Evolutionary conservation across 768 basidiomycete genomes (phyloP), one percentile per base, ranked within the genome.

Genomic region (Lactifluus volemus): DNA sequence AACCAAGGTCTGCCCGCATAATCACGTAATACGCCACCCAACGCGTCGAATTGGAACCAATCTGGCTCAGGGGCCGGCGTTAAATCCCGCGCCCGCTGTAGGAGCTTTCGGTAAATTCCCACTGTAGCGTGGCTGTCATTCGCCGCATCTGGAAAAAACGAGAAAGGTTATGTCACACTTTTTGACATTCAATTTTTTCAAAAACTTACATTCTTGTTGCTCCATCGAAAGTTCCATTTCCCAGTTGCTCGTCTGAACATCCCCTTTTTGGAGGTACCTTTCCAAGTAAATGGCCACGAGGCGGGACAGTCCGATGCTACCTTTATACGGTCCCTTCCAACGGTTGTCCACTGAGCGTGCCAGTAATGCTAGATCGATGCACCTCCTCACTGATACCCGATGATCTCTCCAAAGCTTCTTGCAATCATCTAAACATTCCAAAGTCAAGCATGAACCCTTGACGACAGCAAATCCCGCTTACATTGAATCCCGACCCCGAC

Each of bases 401-500:
- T 59, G 73, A 53, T 77, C 78, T 68, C 60, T 76, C 70, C 76
- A 83, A 12, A 91, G 67, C 70, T 91, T 92, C 68, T 77, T 75
- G 58, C 79, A 82, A 67, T 92, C 89, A 65, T 77, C 89, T 90
- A 66, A 14, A 32, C 53, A 48, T 4, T 48, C 11, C 52, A 11
- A 29, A 15, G 25, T 58, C 42, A 58, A 51, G 19, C 9, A 42
- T 36, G 30, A 52, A 57, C 25, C 25, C 25, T 25, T n/a, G 60
- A 49, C 48, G 51, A 59, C 41, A 42, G 17, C 7, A 34, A 15
- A n/a, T 36, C 38, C 50, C 2, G 68, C 64, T 57, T 66, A 86
- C 89, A 68, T 73, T 83, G 83, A n/a, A 91, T 89, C 29, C 77
- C 84, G 54, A 89, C 86, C 21, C 90, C 90, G 8, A 81, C 79